A percentile compares a stretch with the other conserved stretches of the same genome.
Evolutionary conservation across 371 early-diverging fungal species (phyloP).

Genomic region (Basidiobolus heterosporus): DNA sequence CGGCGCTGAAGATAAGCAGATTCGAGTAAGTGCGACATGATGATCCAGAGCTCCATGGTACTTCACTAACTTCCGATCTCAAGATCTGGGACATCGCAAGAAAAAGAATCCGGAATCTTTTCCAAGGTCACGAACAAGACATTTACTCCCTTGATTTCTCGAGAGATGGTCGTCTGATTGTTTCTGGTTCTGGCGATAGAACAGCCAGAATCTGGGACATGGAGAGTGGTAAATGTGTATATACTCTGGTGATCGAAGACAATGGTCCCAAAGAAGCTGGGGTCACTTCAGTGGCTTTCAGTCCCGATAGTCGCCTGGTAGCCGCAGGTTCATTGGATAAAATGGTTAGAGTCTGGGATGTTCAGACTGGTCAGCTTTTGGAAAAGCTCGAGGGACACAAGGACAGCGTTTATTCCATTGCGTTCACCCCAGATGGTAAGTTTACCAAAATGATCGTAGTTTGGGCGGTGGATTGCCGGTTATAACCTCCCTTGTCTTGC

Average conservation of each 20-base stretch:
- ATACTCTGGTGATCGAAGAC: slow-evolving; percentile 63
- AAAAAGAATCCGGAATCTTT: slow-evolving; percentile 42
- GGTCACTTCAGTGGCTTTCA: slow-evolving; percentile 86
- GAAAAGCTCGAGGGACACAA: slow-evolving; percentile 90
- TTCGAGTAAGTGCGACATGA: slow-evolving; percentile 61
- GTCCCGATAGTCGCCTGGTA: slow-evolving; percentile 64
- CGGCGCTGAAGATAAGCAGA: slow-evolving; percentile 91
- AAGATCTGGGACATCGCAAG: slow-evolving; percentile 67
- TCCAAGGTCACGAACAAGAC: slow-evolving; percentile 89
- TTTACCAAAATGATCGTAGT: not conserved
- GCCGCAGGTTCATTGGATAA: slow-evolving; percentile 84
- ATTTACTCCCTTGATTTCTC: slow-evolving; percentile 94
- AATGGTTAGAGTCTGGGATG: slow-evolving; percentile 89
- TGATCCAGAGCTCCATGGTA: no score
- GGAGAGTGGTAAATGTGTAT: slow-evolving; percentile 50
- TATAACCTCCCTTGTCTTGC: not conserved
- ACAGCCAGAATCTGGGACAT: slow-evolving; percentile 80
- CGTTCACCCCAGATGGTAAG: slow-evolving; percentile 85
- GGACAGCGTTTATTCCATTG: slow-evolving; percentile 90
- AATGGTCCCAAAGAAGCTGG: slow-evolving; percentile 76
- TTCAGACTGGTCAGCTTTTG: slow-evolving; percentile 54
- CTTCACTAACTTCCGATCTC: no score
- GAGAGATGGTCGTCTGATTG: slow-evolving; percentile 75
- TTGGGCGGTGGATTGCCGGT: no score
- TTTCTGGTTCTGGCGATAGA: slow-evolving; percentile 90